Evolutionary conservation across 805 yeast species (phyloP).

Genomic region (Starmerella stellata): DNA sequence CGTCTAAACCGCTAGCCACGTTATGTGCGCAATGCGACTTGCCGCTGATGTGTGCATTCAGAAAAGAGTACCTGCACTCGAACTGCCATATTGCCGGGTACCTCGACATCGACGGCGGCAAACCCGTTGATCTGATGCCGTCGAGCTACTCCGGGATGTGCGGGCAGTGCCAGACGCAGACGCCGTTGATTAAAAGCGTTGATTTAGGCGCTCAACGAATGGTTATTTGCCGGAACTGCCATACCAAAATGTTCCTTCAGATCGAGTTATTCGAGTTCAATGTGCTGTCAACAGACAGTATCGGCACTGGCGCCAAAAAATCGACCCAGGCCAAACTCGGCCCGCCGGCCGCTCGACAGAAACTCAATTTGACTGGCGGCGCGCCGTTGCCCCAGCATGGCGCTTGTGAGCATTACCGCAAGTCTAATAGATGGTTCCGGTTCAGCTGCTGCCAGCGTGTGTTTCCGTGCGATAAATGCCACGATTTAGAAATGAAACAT

Average conservation of each 20-base stretch:
- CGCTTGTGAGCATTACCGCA: constrained; percentile 26
- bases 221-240: constrained; percentile 25
- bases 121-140: constrained; percentile 24
- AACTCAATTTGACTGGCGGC: constrained; percentile 23
- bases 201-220: constrained; percentile 22
- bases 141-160: constrained; percentile 25
- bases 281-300: constrained; percentile 20
- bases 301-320: constrained; percentile 9
- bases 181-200: constrained; percentile 21
- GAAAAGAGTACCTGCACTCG: constrained; percentile 25
- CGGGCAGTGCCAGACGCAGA: constrained; percentile 20
- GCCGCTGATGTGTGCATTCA: constrained; percentile 22
- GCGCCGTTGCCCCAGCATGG: constrained; percentile 26
- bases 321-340: constrained; percentile 7
- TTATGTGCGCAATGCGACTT: constrained; percentile 24
- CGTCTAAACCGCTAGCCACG: constrained; percentile 20
- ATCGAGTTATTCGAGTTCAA: constrained; percentile 23
- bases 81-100: constrained; percentile 22
- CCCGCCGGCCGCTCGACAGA: constrained; percentile 15
- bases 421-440: constrained; percentile 28
- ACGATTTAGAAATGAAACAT: constrained; percentile 25
- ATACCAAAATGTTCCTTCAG: constrained; percentile 21
- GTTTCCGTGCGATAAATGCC: constrained; percentile 29
- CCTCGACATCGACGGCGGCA: constrained; percentile 26
- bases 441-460: constrained; percentile 28